Base-by-base conservation (phyloP, 2,329 filamentous ascomycete species). In the Curvularia verruculosa region DNA sequence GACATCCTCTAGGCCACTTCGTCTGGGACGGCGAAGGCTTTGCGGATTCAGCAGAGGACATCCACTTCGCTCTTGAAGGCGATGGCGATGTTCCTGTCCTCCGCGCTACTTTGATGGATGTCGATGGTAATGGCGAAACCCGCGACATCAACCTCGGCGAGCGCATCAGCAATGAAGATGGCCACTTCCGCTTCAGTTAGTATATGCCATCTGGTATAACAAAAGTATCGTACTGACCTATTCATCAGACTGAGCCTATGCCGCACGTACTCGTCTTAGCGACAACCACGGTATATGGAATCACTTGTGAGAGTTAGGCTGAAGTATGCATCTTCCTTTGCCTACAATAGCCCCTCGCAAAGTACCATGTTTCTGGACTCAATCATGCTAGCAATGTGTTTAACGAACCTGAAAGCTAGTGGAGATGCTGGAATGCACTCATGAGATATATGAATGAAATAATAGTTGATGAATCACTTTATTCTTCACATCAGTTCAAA, bases 141-240 rank as follows among this genome's bases (percentile, higher is more conserved):
- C 72, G 77, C 36, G 79, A 87, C 63, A 61, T 87, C 61, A 87
- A 87, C 76, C 79, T 87, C 5, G 70, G 79, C 2, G 83, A 86
- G 79, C 77, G 82, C 56, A 78, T 87, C 52, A 71, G 73, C 56
- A 87, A 87, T 73, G 64, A 81, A 19, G 69, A 83, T 63, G 85
- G 85, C 56, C 26, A 65, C 19, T 70, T 70, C 36, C 41, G 37
- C 21, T 70, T 58, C 56, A 59, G 65, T 68, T 56, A 37, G 58
- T 56, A 24, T 10, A 4, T 7, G 10, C 19, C 5, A 5, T 19
- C 15, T 19, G 10, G 28, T n/a, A 3, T 26, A 2, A 18, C 13
- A 9, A 43, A 3, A 1, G 28, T 18, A 1, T 2, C n/a, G 18
- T 23, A 6, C 47, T 58, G 13, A 58, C 28, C 28, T 1, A 12